Evolutionary conservation across 129 eudicot species (phyloP).

Genomic region (Deinandra increscens): DNA sequence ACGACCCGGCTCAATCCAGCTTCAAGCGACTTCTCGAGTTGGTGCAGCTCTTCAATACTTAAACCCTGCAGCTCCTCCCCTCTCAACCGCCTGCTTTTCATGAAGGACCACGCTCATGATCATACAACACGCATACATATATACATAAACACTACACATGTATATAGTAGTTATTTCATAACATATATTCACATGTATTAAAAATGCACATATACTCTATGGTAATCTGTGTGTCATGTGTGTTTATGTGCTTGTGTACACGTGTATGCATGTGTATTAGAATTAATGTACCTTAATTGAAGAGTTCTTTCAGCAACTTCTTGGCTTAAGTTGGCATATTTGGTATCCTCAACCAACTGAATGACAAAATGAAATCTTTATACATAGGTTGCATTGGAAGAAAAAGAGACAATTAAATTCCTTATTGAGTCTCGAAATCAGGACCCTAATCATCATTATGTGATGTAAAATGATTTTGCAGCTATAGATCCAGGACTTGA

Average conservation of each 20-base stretch:
- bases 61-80: constrained; percentile 94
- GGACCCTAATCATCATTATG: neutral
- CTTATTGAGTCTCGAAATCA: neutral
- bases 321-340: constrained; percentile 65
- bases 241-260: neutral
- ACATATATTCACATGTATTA: neutral
- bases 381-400: neutral
- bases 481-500: constrained; percentile 8
- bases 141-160: neutral
- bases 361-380: constrained; percentile 22
- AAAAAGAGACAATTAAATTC: neutral
- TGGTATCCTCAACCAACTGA: constrained; percentile 80
- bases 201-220: neutral
- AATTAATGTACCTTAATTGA: constrained; percentile 68
- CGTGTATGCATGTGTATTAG: neutral
- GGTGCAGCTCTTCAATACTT: constrained; percentile 72
- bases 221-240: too few relatives aligned
- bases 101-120: neutral
- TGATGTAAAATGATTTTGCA: neutral
- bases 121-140: neutral
- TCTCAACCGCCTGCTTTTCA: constrained; percentile 64
- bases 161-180: neutral
- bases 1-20: constrained; percentile 72
- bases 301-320: constrained; percentile 82
- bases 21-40: constrained; percentile 77